These are phyloP conservation scores for Hyphopichia khmerensis DNA, from an alignment of 1,139 yeast species.

Conservation along the genomic window DNA sequence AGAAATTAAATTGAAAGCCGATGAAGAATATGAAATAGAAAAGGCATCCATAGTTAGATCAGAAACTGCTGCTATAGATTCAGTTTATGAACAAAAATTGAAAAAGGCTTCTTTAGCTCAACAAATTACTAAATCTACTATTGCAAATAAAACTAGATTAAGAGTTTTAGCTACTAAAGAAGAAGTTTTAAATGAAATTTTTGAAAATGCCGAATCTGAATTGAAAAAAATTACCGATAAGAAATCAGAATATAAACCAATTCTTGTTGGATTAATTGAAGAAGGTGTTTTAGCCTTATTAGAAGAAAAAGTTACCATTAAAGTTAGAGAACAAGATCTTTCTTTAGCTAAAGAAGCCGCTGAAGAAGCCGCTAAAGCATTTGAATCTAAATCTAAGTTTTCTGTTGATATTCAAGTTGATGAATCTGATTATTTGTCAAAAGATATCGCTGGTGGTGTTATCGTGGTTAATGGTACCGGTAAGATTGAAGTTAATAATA, in stretches of 20 bases:
- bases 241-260: conserved; percentile 59
- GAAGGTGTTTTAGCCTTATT: conserved; percentile 78
- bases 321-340: conserved; percentile 70
- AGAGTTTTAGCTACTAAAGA: conserved; percentile 87
- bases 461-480: conserved; percentile 68
- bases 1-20: conserved; percentile 93
- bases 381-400: conserved; percentile 56
- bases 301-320: conserved; percentile 65
- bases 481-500: conserved; percentile 86
- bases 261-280: conserved; percentile 75
- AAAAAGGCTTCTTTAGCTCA: conserved; percentile 91
- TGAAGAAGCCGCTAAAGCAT: conserved; percentile 61
- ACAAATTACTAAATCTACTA: conserved; percentile 93
- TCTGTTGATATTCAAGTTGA: conserved; percentile 53
- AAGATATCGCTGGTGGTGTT: conserved; percentile 83
- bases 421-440: conserved; percentile 54
- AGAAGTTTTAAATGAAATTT: conserved; percentile 70
- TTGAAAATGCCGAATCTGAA: conserved; percentile 64
- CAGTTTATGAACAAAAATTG: conserved; percentile 74
- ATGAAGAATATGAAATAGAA: conserved; percentile 97
- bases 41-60: conserved; percentile 92
- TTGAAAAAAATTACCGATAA: conserved; percentile 53
- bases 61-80: conserved; percentile 87
- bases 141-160: conserved; percentile 92
- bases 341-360: conserved; percentile 62